A percentile compares a stretch with the other conserved stretches of the same genome.
Conservation (phyloP, 2,329 filamentous ascomycete genomes). For the Ceratocystis smalleyi region DNA sequence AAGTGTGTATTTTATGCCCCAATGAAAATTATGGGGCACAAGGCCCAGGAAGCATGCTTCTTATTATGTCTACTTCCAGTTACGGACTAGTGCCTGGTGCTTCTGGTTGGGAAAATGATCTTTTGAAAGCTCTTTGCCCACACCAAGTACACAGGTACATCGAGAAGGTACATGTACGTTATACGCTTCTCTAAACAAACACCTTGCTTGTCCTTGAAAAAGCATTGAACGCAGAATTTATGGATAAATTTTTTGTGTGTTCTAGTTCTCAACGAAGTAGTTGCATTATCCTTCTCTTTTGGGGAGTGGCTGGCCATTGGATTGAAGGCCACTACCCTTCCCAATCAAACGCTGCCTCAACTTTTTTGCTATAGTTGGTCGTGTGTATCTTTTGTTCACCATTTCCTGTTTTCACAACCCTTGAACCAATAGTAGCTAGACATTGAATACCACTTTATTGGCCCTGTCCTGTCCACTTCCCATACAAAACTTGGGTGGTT, state of each 20-base stretch:
- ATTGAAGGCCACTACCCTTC: neutral
- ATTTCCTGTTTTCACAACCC: neutral
- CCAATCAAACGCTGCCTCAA: constrained; percentile 12
- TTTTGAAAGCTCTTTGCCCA: constrained; percentile 6
- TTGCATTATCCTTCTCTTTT: neutral
- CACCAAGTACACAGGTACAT: neutral
- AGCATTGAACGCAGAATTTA: constrained; percentile 2
- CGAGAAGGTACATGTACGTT: neutral
- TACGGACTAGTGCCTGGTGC: constrained; percentile 14
- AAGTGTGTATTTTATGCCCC: constrained; percentile 8
- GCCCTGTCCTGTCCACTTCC: neutral
- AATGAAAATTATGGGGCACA: constrained; percentile 12
- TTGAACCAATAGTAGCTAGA: neutral
- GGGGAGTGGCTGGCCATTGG: neutral
- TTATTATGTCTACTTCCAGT: constrained; percentile 8
- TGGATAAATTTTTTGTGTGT: neutral
- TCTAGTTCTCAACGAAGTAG: neutral
- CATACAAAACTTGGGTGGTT: constrained; percentile 15
- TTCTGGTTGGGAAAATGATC: constrained; percentile 15
- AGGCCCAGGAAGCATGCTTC: neutral
- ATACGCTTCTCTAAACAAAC: neutral
- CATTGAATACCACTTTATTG: constrained; percentile 9
- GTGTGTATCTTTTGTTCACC: neutral
- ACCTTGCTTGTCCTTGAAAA: neutral
- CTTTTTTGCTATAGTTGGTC: constrained; percentile 2